Evolutionary conservation across 345 rosid species (phyloP).

Genomic region (Laguncularia racemosa): DNA sequence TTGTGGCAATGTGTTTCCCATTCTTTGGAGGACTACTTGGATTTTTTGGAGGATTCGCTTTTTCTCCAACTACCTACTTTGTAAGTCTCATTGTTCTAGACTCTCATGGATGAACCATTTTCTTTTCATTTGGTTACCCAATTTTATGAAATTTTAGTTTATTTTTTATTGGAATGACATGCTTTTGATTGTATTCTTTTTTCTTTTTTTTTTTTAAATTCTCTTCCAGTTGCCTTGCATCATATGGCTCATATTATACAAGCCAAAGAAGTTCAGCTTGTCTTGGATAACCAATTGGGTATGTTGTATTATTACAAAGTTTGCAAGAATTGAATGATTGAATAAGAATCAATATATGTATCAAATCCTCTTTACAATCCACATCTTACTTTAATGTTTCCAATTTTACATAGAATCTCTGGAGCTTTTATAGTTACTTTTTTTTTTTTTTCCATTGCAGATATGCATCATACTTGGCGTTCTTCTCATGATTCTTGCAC

Average conservation of each 20-base stretch:
- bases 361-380: too few relatives aligned
- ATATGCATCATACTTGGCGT: conserved; percentile 61
- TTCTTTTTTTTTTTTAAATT: too few relatives aligned
- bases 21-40: conserved; percentile 78
- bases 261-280: conserved; percentile 57
- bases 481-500: conserved; percentile 55
- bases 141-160: not conserved
- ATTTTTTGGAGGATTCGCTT: conserved; percentile 85
- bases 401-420: too few relatives aligned
- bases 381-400: not conserved
- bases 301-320: conserved; percentile 14
- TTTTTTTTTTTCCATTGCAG: conserved; percentile 29
- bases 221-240: conserved; percentile 59
- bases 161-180: not conserved
- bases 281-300: conserved; percentile 82
- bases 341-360: too few relatives aligned
- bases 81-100: too few relatives aligned
- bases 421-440: not conserved
- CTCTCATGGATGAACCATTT: too few relatives aligned
- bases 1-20: conserved; percentile 61
- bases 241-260: conserved; percentile 66
- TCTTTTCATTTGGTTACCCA: not conserved
- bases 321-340: not conserved
- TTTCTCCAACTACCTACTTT: conserved; percentile 86
- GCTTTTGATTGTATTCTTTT: not conserved